These are phyloP conservation scores for Colletotrichum somersetense DNA, from an alignment of 2,329 filamentous ascomycete species.

Conservation along the genomic window DNA sequence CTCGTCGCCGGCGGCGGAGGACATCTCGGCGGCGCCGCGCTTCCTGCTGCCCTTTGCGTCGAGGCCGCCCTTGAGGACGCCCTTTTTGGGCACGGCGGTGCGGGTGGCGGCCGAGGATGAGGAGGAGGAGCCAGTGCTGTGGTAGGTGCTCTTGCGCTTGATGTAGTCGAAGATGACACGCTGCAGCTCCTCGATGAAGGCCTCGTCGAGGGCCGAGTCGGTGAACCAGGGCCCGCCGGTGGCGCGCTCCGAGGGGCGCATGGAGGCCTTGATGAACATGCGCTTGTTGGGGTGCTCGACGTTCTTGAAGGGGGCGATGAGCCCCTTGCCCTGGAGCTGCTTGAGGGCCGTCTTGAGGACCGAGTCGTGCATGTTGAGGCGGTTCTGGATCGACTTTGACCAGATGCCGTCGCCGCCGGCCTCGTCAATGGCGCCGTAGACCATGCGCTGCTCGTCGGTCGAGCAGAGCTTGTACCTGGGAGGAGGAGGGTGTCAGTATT, in stretches of 20 bases:
- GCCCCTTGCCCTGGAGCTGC: constrained; percentile 82
- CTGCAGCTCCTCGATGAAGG: constrained; percentile 84
- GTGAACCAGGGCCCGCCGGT: constrained; percentile 96
- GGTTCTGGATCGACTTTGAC: constrained; percentile 85
- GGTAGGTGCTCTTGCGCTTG: constrained; percentile 78
- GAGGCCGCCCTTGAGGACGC: constrained; percentile 63
- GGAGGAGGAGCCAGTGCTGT: constrained; percentile 54
- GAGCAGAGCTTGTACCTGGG: constrained; percentile 69
- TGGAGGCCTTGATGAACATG: constrained; percentile 92
- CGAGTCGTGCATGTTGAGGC: constrained; percentile 86
- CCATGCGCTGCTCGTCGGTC: constrained; percentile 82
- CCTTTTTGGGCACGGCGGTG: constrained; percentile 67
- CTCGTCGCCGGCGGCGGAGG: constrained; percentile 45
- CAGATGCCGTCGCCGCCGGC: constrained; percentile 89
- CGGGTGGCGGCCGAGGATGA: constrained; percentile 47
- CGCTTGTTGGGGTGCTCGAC: constrained; percentile 92
- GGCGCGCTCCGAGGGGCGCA: constrained; percentile 88
- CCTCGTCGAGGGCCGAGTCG: constrained; percentile 88
- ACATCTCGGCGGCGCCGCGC: constrained; percentile 62
- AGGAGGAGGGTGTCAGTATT: not conserved
- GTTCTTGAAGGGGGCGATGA: constrained; percentile 91
- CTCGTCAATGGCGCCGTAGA: constrained; percentile 91
- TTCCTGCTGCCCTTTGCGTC: constrained; percentile 63
- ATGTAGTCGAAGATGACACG: constrained; percentile 81
- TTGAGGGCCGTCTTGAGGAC: constrained; percentile 86